phyloP scores from a whole-genome alignment of 2,329 filamentous ascomycete species.

The Cladosporium halotolerans region DNA sequence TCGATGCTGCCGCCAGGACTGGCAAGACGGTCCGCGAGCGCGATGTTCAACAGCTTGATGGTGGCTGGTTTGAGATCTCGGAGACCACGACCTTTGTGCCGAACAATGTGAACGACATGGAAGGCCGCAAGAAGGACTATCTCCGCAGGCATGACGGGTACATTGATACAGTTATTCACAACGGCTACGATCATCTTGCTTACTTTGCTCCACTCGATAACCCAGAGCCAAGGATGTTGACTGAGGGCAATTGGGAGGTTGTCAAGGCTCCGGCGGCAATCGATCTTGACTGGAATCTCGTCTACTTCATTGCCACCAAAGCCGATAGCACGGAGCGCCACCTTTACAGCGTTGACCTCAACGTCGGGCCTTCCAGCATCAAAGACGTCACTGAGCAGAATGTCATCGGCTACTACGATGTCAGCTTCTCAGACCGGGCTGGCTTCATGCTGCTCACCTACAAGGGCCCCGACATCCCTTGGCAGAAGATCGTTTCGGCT shows the following conservation, averaged over 20 bases:
- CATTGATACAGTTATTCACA: constrained; percentile 80
- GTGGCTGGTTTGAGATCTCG: constrained; percentile 94
- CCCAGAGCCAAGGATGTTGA: constrained; percentile 75
- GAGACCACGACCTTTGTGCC: constrained; percentile 82
- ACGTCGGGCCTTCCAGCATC: constrained; percentile 59
- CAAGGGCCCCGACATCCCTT: constrained; percentile 76
- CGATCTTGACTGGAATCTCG: constrained; percentile 75
- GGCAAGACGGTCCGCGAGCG: constrained; percentile 74
- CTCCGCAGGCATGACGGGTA: constrained; percentile 68
- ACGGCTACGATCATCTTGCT: constrained; percentile 83
- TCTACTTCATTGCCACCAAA: constrained; percentile 86
- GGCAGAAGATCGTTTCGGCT: constrained; percentile 84
- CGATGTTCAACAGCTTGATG: constrained; percentile 78
- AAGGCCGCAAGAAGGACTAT: constrained; percentile 49
- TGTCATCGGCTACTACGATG: constrained; percentile 69
- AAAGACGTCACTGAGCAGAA: constrained; percentile 67
- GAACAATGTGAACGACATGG: constrained; percentile 58
- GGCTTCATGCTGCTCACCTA: constrained; percentile 83
- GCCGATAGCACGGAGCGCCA: constrained; percentile 86
- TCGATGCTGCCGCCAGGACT: constrained; percentile 67
- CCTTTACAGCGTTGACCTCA: constrained; percentile 80
- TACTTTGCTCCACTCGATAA: constrained; percentile 89
- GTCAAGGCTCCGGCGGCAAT: constrained; percentile 76
- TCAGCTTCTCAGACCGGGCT: constrained; percentile 76
- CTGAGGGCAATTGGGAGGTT: constrained; percentile 87